A percentile compares a stretch with the other conserved stretches of the same genome.
phyloP scores from a whole-genome alignment of 495 filamentous ascomycete genomes.

The Letharia lupina region DNA sequence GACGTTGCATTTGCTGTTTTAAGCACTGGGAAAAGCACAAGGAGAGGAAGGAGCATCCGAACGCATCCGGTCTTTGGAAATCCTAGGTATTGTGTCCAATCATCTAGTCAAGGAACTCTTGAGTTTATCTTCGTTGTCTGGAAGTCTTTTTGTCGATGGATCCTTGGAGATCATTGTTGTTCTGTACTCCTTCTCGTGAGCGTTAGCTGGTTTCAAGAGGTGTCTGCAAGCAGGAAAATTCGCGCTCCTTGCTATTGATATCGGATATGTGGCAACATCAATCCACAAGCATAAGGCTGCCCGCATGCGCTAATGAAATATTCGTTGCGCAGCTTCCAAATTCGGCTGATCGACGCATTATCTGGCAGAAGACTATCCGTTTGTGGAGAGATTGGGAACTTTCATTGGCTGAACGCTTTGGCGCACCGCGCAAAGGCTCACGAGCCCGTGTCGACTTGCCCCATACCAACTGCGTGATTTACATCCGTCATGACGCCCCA shows the following conservation, averaged over 20 bases:
- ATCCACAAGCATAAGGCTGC: not conserved
- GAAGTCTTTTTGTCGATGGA: not conserved
- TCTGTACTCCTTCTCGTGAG: not conserved
- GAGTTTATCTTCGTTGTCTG: not conserved
- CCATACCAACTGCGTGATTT: not conserved
- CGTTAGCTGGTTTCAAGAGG: not conserved
- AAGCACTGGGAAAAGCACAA: not conserved
- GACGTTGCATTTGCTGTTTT: not conserved
- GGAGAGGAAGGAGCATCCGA: not conserved
- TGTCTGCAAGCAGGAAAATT: too few species aligned
- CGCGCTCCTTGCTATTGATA: not conserved
- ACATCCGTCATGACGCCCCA: not conserved
- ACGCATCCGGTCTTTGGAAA: not conserved
- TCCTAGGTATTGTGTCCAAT: not conserved
- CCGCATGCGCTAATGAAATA: not conserved
- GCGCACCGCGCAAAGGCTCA: too few species aligned
- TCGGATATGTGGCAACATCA: not conserved
- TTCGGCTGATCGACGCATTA: not conserved
- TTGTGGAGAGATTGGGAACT: not conserved
- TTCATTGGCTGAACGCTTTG: not conserved
- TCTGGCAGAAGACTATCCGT: not conserved
- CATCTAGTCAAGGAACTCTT: not conserved
- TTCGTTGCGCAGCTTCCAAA: not conserved
- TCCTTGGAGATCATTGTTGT: not conserved
- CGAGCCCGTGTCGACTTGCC: not conserved